Base-by-base conservation (phyloP, 495 filamentous ascomycete genomes). In the Lineolata rhizophorae region DNA sequence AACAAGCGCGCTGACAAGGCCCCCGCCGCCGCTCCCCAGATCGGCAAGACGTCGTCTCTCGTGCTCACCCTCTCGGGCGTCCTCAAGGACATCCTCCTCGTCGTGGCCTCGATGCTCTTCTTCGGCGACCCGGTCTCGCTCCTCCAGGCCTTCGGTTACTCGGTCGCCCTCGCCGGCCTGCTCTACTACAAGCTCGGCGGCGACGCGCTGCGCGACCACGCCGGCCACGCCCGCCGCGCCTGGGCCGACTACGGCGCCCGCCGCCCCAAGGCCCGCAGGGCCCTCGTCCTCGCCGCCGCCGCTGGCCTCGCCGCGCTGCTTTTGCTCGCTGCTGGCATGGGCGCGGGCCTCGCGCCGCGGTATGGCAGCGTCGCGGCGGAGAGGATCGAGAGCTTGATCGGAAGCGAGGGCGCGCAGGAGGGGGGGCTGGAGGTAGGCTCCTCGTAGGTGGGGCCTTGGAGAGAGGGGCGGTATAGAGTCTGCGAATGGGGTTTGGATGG, bases 51-150 rank as follows among this genome's bases (percentile, higher is more conserved):
- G 15, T 94, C 85, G 0, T 85, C 82, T 30, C 68, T 97, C 27
- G 82, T 94, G 48, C 79, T 94, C 53, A 95, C 87, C 24, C 76
- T 97, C 31, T 95, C 81, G 56, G 87, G 87, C 60, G 84, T 97
- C 36, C 71, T 95, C 48, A 97, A 97, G 65, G 87, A 97, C 62
- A 85, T 97, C 42, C 70, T 97, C 37, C 76, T 97, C 18, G 84
- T 97, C 30, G 57, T 61, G 33, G 78, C 79, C 32, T 92, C 81
- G 35, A 87, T 94, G 66, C 47, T 78, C 38, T 74, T 97, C 53
- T 93, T 80, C 75, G 61, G 72, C 35, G 87, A 81, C 38, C 70
- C 72, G 15, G 74, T 97, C 45, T 67, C 78, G 14, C 52, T 50
- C 28, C 69, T 90, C 28, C 87, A 97, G 58, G 73, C 78, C 57